Conservation (phyloP, 2,329 filamentous ascomycete species). For the Fulvia fulva region DNA sequence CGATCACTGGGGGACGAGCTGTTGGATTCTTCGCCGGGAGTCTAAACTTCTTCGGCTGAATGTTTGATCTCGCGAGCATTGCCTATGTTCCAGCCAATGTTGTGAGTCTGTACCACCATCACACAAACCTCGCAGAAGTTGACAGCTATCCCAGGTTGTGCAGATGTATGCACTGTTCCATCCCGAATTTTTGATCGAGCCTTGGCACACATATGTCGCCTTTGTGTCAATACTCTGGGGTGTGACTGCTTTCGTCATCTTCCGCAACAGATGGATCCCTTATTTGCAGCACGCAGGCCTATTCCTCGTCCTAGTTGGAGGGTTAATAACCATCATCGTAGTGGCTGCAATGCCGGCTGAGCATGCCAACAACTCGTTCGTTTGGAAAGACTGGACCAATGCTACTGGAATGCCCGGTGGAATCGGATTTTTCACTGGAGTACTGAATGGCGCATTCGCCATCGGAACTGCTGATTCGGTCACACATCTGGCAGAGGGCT, state of each 20-base stretch:
- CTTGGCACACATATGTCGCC: slow-evolving; percentile 59
- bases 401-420: slow-evolving; percentile 48
- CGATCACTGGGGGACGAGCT: slow-evolving; percentile 33
- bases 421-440: slow-evolving; percentile 35
- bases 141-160: slow-evolving; percentile 29
- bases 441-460: slow-evolving; percentile 38
- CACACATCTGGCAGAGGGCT: slow-evolving; percentile 38
- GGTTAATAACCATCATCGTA: slow-evolving; percentile 35
- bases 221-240: slow-evolving; percentile 56
- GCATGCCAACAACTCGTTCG: slow-evolving; percentile 47
- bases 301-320: slow-evolving; percentile 45
- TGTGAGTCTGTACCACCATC: slow-evolving; percentile 21
- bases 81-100: slow-evolving; percentile 57
- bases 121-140: slow-evolving; percentile 19
- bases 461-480: slow-evolving; percentile 36
- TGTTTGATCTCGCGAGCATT: slow-evolving; percentile 59
- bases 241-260: slow-evolving; percentile 50
- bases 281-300: slow-evolving; percentile 53
- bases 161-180: slow-evolving; percentile 60
- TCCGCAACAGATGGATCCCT: slow-evolving; percentile 53
- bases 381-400: slow-evolving; percentile 40
- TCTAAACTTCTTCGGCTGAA: slow-evolving; percentile 57
- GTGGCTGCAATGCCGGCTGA: slow-evolving; percentile 50
- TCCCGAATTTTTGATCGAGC: slow-evolving; percentile 46
- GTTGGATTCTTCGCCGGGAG: slow-evolving; percentile 33